Evolutionary conservation across 805 yeast genomes (phyloP).

Genomic region (Saccharomycopsis guyanensis): DNA sequence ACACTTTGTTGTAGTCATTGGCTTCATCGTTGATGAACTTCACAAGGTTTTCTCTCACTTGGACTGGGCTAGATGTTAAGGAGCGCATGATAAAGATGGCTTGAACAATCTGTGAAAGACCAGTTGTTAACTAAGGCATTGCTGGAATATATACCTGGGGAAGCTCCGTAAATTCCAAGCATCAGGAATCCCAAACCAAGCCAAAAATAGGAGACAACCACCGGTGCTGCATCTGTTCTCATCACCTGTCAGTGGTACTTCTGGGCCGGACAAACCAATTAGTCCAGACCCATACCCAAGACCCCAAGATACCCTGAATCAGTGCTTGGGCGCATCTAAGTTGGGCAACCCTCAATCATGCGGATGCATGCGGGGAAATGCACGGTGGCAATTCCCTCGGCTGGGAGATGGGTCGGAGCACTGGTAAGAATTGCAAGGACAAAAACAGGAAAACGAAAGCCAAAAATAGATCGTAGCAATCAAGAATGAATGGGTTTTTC

Average conservation of each 20-base stretch:
- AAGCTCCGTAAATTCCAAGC: not conserved
- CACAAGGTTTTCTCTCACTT: constrained; percentile 14
- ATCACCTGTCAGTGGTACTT: not conserved
- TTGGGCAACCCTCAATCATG: too few relatives aligned
- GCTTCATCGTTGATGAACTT: constrained; percentile 16
- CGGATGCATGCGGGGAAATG: too few relatives aligned
- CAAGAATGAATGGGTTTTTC: too few relatives aligned
- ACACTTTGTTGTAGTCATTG: constrained; percentile 18
- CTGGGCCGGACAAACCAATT: too few relatives aligned
- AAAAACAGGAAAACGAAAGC: too few relatives aligned
- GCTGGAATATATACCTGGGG: not conserved
- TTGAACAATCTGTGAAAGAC: not conserved
- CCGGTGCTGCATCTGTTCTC: not conserved
- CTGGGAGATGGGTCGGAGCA: too few relatives aligned
- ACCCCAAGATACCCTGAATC: too few relatives aligned
- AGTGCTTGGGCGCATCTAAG: too few relatives aligned
- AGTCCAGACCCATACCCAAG: too few relatives aligned
- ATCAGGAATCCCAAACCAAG: not conserved
- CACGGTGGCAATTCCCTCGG: too few relatives aligned
- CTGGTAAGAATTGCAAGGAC: too few relatives aligned
- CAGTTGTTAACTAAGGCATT: not conserved
- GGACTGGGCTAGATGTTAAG: constrained; percentile 12
- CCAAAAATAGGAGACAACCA: not conserved
- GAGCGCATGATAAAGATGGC: constrained; percentile 14
- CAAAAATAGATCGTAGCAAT: too few relatives aligned